Evolutionary conservation across 257 asterid species (phyloP), one percentile per base, ranked within the genome.

Genomic region (Gentiana dahurica): DNA sequence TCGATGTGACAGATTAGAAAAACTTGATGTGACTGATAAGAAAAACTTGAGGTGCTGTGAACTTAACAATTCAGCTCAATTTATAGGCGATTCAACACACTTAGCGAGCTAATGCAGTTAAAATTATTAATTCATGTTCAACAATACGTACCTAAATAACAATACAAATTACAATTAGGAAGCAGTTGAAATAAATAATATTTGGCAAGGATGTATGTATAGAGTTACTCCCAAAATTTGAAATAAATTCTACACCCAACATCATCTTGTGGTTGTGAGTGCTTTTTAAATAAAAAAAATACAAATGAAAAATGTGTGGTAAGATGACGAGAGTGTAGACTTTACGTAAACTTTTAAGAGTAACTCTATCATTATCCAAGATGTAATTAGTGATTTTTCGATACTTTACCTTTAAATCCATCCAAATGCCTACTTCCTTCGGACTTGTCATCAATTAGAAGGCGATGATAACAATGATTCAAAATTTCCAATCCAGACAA

Each of bases 151-250:
- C 72, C 53, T 56, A 63, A 62, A 56, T 65, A 67, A 53, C 55
- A 61, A 33, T 73, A 52, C 58, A 60, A 65, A 65, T 72, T 24
- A 24, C 24, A 24, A 24, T 24, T 24, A 57, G 72, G 66, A 66
- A 57, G 34, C 51, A 51, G 45, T 74, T 55, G 61, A 71, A 24
- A 67, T 50, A 55, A 61, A 63, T 54, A 59, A 72, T 63, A 64
- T 75, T 57, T 75, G 65, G 77, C 61, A 41, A 71, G 74, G 84
- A 73, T 49, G 70, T 24, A 24, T 24, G 24, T 24, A 24, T 24
- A 24, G 24, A 24, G 24, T 24, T 24, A 24, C 24, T 24, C 24
- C 24, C n/a, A n/a, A n/a, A n/a, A n/a, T n/a, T n/a, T n/a, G n/a
- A n/a, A n/a, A n/a, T n/a, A n/a, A n/a, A n/a, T n/a, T n/a, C n/a